Base-by-base conservation (phyloP, 192 early-diverging fungal genomes). In the Linnemannia hyalina region DNA sequence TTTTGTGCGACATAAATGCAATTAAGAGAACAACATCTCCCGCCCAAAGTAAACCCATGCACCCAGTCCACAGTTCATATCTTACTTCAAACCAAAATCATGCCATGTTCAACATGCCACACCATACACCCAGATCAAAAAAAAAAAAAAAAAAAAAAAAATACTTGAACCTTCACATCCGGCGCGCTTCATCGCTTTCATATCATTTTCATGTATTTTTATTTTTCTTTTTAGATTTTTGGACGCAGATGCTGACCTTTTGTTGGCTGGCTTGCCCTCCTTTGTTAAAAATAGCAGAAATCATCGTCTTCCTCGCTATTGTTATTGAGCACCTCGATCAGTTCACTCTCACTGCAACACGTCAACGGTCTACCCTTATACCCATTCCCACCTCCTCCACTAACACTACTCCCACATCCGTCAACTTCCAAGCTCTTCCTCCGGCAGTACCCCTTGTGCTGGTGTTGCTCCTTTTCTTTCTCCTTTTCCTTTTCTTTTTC, bases 241-340 rank as follows among this genome's bases (percentile, higher is more conserved):
- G 13, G 13, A 46, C 13, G 44, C 44, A 40, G 38, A 40, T 40
- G 38, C 38, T 40, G 38, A 38, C 38, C 35, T 1, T 35, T 35
- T 35, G 35, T 35, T 40, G 38, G 38, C 38, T 40, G 38, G 38
- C 38, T 40, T 46, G 13, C 44, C n/a, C n/a, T 46, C 44, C 10
- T 15, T 52, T 49, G 16, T 57, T 73, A 80, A 80, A 80, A 80
- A 73, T 80, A 80, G 46, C 79, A 80, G 13, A 80, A 80, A n/a
- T 75, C 80, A n/a, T 74, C 73, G 36, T 54, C 54, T 0, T 69
- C 32, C 35, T 65, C 22, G 29, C 68, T 29, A 38, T 74, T 36
- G 41, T 2, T 29, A 49, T 49, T 36, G 32, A 76, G 26, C n/a
- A 38, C 71, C 55, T 60, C 35, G 16, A 70, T 41, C 68, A 41